Conservation (phyloP, 169 alveolate genomes). For the Hepatocystis sp. region DNA sequence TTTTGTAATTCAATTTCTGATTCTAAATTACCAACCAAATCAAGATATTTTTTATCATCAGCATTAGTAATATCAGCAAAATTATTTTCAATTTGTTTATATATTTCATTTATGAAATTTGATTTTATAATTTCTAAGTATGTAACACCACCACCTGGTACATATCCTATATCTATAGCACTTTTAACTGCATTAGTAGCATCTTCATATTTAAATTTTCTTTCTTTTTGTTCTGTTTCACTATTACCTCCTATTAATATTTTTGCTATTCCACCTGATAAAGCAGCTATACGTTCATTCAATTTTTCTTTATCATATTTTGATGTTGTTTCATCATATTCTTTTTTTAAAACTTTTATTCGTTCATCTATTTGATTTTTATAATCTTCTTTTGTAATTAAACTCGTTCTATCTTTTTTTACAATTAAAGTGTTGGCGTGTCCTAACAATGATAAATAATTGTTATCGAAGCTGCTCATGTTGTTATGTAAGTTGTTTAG, state of each 20-base stretch:
- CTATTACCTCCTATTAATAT: constrained; percentile 91
- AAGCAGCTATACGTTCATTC: constrained; percentile 91
- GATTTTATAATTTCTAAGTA: constrained; percentile 86
- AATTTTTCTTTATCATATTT: constrained; percentile 89
- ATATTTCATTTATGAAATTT: constrained; percentile 80
- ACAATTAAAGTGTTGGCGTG: constrained; percentile 88
- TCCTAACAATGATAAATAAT: constrained; percentile 81
- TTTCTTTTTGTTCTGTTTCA: constrained; percentile 91
- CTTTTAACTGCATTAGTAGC: constrained; percentile 92
- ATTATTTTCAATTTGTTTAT: constrained; percentile 80
- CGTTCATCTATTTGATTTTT: constrained; percentile 74
- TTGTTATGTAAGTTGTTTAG: constrained; percentile 85
- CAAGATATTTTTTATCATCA: constrained; percentile 59
- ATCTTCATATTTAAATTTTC: constrained; percentile 89
- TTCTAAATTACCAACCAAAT: constrained; percentile 85
- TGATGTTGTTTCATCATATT: constrained; percentile 86
- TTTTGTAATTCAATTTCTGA: constrained; percentile 89
- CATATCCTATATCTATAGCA: constrained; percentile 92
- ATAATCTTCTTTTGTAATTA: constrained; percentile 86
- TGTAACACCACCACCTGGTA: constrained; percentile 94
- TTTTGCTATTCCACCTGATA: constrained; percentile 92
- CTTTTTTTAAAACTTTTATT: constrained; percentile 77
- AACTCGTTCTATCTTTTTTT: constrained; percentile 90
- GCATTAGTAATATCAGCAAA: constrained; percentile 27
- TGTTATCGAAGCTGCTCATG: constrained; percentile 77